Base-by-base conservation (phyloP, 306 rosid genomes). In the Hippophae gyantsensis region DNA sequence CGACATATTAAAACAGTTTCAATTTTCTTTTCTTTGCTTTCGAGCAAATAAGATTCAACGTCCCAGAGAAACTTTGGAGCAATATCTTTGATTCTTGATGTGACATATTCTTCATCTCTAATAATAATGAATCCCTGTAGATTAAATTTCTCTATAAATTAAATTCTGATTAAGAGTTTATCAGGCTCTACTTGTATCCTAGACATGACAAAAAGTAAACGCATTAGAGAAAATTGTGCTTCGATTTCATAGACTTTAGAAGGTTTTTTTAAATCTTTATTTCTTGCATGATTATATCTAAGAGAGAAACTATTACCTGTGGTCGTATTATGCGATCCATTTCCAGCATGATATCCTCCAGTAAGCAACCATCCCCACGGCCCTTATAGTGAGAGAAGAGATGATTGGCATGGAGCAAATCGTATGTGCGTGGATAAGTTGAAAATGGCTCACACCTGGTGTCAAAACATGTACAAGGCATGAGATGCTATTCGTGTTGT, bases 371-470 rank as follows among this genome's bases (percentile, higher is more conserved):
- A 63, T 85, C 78, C 58, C 78, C 76, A 14, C 32, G 59, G 58
- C 52, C 76, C 74, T 78, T 75, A 74, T 92, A 85, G 61, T 81
- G 83, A 53, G 99, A 81, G 63, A 85, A 85, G 64, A 88, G 88
- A 72, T 63, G 74, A 69, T 79, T 71, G 53, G 89, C 93, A 57
- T 92, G 99, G 82, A 92, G 67, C 58, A 87, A 75, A 81, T 90
- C 94, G 7, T 87, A 92, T 8, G 96, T 78, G 11, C 96, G 79
- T 57, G 99, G 99, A 76, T 92, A 92, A 51, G 88, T 87, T 63
- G 98, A 92, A 76, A 92, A 87, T 42, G 98, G 75, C 67, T 87
- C 96, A 40, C 98, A 87, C 98, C 98, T 92, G 66, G 76, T 38
- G 57, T 58, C 27, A 57, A 60, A 43, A 72, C 41, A 72, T n/a